Evolutionary conservation across 805 yeast species (phyloP).

Genomic region (Saccharomycopsis amapae): DNA sequence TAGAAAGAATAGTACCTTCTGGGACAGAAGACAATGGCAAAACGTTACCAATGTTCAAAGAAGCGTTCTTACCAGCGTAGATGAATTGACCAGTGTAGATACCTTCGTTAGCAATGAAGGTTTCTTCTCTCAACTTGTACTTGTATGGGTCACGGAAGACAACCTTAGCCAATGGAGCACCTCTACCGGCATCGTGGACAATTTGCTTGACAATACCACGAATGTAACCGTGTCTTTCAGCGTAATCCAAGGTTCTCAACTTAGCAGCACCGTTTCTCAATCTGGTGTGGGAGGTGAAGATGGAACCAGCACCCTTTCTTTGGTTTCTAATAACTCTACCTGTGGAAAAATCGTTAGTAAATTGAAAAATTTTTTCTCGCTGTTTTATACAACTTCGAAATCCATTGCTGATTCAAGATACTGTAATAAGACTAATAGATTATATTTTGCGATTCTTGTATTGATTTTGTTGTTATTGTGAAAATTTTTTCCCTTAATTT

Average conservation of each 20-base stretch:
- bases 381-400: not conserved
- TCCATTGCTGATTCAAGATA: not conserved
- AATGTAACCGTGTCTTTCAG: slow-evolving; percentile 99
- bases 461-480: too few relatives aligned
- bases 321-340: slow-evolving; percentile 99
- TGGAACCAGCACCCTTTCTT: slow-evolving; percentile 99
- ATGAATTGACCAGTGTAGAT: slow-evolving; percentile 98
- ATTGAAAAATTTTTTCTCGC: not conserved
- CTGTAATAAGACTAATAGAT: too few relatives aligned
- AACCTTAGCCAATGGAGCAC: slow-evolving; percentile 99
- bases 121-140: slow-evolving; percentile 96
- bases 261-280: slow-evolving; percentile 99
- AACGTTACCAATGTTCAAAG: slow-evolving; percentile 94
- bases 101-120: slow-evolving; percentile 99
- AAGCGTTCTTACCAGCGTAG: slow-evolving; percentile 98
- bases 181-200: slow-evolving; percentile 99
- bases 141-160: slow-evolving; percentile 99
- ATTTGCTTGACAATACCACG: slow-evolving; percentile 99
- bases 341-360: slow-evolving; percentile 26
- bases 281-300: slow-evolving; percentile 99
- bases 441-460: too few relatives aligned
- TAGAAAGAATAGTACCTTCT: slow-evolving; percentile 98
- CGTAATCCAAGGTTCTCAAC: slow-evolving; percentile 97
- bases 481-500: too few relatives aligned
- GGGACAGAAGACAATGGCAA: slow-evolving; percentile 96